Base-by-base conservation (phyloP, 352 stramenopile genomes). In the Phytophthora agathidicida region DNA sequence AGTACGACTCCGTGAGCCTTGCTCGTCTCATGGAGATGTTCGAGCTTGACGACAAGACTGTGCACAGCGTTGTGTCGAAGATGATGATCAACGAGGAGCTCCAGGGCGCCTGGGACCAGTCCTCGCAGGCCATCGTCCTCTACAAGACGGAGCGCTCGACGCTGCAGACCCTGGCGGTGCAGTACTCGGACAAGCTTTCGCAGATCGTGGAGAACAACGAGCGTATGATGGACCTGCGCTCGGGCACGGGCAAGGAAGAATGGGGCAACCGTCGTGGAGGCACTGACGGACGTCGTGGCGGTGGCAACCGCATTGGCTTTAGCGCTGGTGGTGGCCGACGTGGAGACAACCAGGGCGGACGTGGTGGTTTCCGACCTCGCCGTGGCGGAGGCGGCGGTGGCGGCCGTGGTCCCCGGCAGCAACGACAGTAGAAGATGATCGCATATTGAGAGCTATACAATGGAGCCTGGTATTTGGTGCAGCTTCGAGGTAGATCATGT, bases 21-120 rank as follows among this genome's bases (percentile, higher is more conserved):
- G 79, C 70, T 22, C 93, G 96, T 23, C 79, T 99, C 24, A 99
- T 93, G 68, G 89, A 96, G 55, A 99, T 98, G 90, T 99, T 99
- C 75, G 95, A 98, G 51, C 87, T 99, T 46, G 88, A 94, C 20
- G 92, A 96, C 54, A 97, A 94, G 75, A 97, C 96, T 32, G 96
- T 98, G 47, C 96, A 99, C 81, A 96, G 83, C 51, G 89, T 99
- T n/a, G 93, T 99, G 27, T 98, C 91, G 42, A 99, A 99, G 73
- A 99, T 99, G 96, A 99, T 99, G 85, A 98, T 99, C 80, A 98
- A 98, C 63, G 86, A 97, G 42, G 96, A 99, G 73, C 83, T 99
- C 3, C 88, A 96, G 61, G 97, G 93, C 37, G 96, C 88, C 35
- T 99, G 96, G 97, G 97, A 99, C 81, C 96, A 99, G 82, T 95